Conservation (phyloP, 768 basidiomycete genomes). For the Daedaleopsis sinensis region DNA sequence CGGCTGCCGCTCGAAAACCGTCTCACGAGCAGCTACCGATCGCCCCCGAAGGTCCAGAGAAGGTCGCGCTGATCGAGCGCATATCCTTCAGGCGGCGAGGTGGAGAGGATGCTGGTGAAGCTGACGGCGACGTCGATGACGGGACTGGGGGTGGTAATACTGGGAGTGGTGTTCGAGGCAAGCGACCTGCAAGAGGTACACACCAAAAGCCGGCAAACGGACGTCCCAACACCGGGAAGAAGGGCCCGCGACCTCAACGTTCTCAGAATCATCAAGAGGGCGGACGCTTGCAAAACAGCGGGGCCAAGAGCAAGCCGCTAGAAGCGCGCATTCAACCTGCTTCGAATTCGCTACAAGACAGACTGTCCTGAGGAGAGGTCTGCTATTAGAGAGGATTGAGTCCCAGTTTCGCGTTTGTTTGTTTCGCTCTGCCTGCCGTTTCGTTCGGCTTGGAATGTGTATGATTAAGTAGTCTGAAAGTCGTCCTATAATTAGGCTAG, state of each 20-base stretch:
- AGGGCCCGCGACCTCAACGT: not conserved
- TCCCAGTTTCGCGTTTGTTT: not conserved
- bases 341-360: not conserved
- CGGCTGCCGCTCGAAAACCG: constrained; percentile 10
- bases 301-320: not conserved
- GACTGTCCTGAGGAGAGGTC: not conserved
- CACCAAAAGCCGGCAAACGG: not conserved
- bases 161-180: no score
- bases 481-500: no score
- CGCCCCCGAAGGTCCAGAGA: not conserved
- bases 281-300: not conserved
- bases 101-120: not conserved
- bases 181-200: not conserved
- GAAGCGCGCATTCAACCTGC: not conserved
- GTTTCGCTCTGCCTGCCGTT: no score
- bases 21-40: constrained; percentile 5
- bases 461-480: no score
- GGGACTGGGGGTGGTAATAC: not conserved
- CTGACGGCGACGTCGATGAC: no score
- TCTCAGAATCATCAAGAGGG: not conserved
- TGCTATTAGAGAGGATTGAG: not conserved
- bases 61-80: not conserved
- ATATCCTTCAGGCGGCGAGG: not conserved
- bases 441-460: no score
- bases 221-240: not conserved